Conservation (phyloP, 1,284 basidiomycete species). For the Rhodotorula sp. region DNA sequence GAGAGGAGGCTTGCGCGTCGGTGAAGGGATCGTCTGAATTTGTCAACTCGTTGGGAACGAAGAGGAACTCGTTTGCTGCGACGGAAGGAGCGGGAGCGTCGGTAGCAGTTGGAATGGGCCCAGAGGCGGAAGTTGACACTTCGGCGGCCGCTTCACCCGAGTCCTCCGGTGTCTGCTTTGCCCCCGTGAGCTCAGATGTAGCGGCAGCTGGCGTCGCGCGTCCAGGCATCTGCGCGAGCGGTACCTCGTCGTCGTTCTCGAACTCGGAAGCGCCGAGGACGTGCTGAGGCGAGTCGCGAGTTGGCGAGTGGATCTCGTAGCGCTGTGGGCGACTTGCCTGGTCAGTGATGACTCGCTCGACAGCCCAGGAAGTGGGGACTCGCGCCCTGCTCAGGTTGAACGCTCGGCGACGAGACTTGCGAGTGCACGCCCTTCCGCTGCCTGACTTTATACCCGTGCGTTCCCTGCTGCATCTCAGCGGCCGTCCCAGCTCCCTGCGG, state of each 20-base stretch:
- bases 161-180: too few species aligned
- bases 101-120: too few species aligned
- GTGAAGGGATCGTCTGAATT: too few species aligned
- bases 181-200: too few species aligned
- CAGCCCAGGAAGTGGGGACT: neutral
- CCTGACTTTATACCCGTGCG: neutral
- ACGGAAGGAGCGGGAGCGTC: too few species aligned
- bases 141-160: too few species aligned
- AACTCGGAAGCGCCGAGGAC: neutral
- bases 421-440: neutral
- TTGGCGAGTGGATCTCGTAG: neutral
- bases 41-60: too few species aligned
- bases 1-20: too few species aligned
- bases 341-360: neutral
- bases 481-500: neutral
- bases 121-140: too few species aligned
- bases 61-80: too few species aligned
- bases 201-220: too few species aligned
- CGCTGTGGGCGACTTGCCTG: neutral
- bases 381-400: neutral
- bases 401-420: neutral
- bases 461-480: neutral
- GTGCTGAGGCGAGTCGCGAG: neutral
- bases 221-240: neutral
- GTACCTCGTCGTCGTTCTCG: neutral